Evolutionary conservation across 2,329 filamentous ascomycete genomes (phyloP).

Genomic region (Ophiostoma sp.): DNA sequence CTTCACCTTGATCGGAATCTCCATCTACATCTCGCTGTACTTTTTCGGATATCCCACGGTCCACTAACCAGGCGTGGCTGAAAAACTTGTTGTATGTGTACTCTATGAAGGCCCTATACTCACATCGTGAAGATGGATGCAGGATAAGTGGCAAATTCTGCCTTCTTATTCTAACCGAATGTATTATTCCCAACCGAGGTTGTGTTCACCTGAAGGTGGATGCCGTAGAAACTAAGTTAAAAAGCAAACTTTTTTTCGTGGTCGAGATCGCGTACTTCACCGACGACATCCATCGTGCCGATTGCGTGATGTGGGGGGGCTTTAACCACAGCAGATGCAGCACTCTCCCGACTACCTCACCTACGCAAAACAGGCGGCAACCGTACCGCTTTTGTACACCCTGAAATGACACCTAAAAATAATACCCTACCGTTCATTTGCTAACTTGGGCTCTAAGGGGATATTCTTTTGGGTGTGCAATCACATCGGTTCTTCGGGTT

Average conservation of each 20-base stretch:
- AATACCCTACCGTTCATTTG: not conserved
- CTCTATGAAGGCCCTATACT: not conserved
- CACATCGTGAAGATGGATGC: not conserved
- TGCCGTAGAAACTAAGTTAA: not conserved
- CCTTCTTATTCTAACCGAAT: not conserved
- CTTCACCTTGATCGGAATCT: not conserved
- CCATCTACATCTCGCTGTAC: conserved; percentile 5
- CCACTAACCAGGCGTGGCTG: not conserved
- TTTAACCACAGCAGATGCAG: not conserved
- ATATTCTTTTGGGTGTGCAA: not conserved
- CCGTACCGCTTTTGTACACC: not conserved
- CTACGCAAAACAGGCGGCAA: not conserved
- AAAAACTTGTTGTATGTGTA: not conserved
- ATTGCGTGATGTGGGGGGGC: conserved; percentile 19
- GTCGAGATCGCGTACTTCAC: not conserved
- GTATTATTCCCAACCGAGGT: not conserved
- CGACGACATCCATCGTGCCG: conserved; percentile 11
- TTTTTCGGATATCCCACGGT: not conserved
- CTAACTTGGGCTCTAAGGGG: not conserved
- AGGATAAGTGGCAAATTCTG: not conserved
- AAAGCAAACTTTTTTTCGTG: not conserved
- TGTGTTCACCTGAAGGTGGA: not conserved
- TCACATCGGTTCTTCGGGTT: not conserved
- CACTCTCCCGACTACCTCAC: not conserved
- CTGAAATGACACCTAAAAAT: not conserved